phyloP scores from a whole-genome alignment of 2,329 filamentous ascomycete genomes.

The Lecanicillium sp. region DNA sequence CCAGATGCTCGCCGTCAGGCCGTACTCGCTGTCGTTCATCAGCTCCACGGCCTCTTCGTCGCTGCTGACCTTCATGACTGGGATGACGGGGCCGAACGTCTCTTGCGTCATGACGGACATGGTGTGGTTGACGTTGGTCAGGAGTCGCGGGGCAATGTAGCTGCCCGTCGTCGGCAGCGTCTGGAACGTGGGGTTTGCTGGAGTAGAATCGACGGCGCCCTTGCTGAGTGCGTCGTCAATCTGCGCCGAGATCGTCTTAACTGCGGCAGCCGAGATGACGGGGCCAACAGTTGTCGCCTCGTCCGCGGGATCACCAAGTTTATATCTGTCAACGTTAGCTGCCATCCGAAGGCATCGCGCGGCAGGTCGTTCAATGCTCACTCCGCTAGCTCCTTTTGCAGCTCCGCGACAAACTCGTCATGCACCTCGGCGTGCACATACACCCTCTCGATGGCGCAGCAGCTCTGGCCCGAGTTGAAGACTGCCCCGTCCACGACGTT shows the following conservation, averaged over 20 bases:
- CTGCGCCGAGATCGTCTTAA: conserved; percentile 69
- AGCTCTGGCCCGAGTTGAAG: conserved; percentile 96
- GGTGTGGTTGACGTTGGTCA: conserved; percentile 70
- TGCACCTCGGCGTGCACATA: conserved; percentile 85
- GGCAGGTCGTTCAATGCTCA: too few species aligned
- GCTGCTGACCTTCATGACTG: conserved; percentile 78
- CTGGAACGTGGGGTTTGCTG: conserved; percentile 70
- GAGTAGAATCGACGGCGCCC: conserved; percentile 79
- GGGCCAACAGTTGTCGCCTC: conserved; percentile 77
- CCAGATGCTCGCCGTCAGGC: conserved; percentile 95
- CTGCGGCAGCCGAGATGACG: conserved; percentile 75
- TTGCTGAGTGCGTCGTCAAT: conserved; percentile 76
- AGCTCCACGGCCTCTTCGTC: conserved; percentile 75
- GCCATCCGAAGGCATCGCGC: not conserved
- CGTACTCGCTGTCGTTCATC: conserved; percentile 95
- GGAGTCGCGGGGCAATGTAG: conserved; percentile 78
- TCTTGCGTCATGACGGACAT: conserved; percentile 92
- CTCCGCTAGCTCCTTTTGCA: conserved; percentile 70
- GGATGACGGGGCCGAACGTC: conserved; percentile 90
- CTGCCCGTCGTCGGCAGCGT: conserved; percentile 70
- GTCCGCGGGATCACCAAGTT: conserved; percentile 77
- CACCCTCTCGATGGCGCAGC: conserved; percentile 85
- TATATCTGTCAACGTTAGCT: conserved; percentile 45
- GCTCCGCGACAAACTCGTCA: conserved; percentile 71
- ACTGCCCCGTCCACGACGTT: conserved; percentile 91